Conservation (phyloP, 768 basidiomycete genomes). For the Udeniomyces megalosporus region DNA sequence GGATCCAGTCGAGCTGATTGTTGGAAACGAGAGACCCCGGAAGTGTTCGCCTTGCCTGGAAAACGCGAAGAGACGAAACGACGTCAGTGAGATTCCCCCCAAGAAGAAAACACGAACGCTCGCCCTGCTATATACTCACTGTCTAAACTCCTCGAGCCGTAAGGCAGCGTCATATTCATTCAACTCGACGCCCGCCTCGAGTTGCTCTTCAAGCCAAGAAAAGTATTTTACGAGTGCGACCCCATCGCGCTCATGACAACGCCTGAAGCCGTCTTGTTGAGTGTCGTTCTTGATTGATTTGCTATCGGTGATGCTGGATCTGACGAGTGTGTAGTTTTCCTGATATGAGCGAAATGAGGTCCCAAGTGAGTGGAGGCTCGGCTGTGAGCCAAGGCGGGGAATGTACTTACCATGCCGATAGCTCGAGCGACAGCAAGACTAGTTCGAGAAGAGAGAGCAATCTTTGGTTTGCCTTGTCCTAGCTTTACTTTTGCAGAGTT, state of each 20-base stretch:
- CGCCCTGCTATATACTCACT: too few species aligned
- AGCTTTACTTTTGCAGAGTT: too few species aligned
- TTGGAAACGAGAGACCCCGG: conserved; percentile 74
- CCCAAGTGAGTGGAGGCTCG: too few species aligned
- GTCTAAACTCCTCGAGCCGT: conserved; percentile 49
- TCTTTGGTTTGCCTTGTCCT: conserved; percentile 15
- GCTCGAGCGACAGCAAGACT: conserved; percentile 69
- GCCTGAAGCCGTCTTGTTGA: conserved; percentile 65
- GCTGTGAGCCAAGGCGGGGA: not conserved
- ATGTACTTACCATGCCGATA: conserved; percentile 34
- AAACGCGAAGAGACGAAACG: not conserved
- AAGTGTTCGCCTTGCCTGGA: conserved; percentile 58
- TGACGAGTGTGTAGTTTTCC: conserved; percentile 33
- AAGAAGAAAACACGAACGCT: too few species aligned
- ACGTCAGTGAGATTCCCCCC: too few species aligned
- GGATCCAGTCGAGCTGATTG: conserved; percentile 69
- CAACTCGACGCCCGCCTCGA: conserved; percentile 44
- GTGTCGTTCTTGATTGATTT: conserved; percentile 77
- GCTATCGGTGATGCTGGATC: conserved; percentile 54
- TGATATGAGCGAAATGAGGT: conserved; percentile 8
- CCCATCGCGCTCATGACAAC: conserved; percentile 84
- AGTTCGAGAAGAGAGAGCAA: conserved; percentile 33
- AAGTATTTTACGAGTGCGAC: conserved; percentile 69
- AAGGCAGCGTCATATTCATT: conserved; percentile 68
- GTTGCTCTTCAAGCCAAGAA: conserved; percentile 78